phyloP scores from a whole-genome alignment of 176 grass and related monocot species.

The Chloris gayana region DNA sequence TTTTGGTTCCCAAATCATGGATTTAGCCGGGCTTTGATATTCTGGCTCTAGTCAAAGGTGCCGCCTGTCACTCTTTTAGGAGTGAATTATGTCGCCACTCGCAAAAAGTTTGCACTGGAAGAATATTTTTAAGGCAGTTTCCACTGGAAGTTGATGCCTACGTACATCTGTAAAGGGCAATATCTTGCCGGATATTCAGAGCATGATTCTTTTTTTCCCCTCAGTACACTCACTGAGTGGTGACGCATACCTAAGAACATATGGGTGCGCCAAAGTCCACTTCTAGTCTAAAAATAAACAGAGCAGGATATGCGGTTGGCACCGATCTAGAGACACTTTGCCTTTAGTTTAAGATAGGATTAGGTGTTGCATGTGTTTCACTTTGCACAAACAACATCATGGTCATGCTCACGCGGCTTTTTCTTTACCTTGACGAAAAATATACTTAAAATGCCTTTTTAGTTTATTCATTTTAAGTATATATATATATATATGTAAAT shows the following conservation, averaged over 20 bases:
- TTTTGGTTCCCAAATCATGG: background rate
- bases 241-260: background rate
- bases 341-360: slow-evolving; percentile 18
- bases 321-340: slow-evolving; percentile 15
- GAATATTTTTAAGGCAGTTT: too few relatives aligned
- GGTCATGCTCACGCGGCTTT: background rate
- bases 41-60: slow-evolving; percentile 2
- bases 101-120: background rate
- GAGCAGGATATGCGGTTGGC: background rate
- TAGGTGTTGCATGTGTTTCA: background rate
- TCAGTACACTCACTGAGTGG: too few relatives aligned
- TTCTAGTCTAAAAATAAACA: background rate
- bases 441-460: background rate
- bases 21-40: background rate
- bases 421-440: background rate
- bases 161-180: too few relatives aligned
- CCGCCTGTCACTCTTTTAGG: too few relatives aligned
- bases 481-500: background rate
- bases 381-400: slow-evolving; percentile 16
- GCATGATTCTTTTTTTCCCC: background rate
- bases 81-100: background rate
- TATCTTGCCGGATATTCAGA: background rate
- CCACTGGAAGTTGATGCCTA: too few relatives aligned
- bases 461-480: background rate
- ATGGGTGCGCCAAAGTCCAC: background rate